A percentile compares a stretch with the other conserved stretches of the same genome.
These are phyloP conservation scores for Candida methanosorbosa DNA, from an alignment of 805 yeast species.

Conservation along the genomic window DNA sequence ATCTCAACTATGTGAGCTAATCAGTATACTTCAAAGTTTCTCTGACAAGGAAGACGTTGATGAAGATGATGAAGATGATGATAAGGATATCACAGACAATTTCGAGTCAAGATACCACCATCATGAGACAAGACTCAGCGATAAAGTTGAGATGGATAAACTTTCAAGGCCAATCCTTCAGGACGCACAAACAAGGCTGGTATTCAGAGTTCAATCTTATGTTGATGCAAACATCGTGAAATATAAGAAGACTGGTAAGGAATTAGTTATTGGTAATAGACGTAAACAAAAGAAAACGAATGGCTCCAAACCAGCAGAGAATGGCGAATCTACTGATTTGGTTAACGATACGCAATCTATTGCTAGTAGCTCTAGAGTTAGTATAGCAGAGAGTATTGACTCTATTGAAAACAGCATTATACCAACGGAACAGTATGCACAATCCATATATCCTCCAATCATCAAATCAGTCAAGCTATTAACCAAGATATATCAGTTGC, in stretches of 20 bases:
- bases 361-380: conserved; percentile 2
- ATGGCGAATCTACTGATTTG: conserved; percentile 2
- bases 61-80: conserved; percentile 29
- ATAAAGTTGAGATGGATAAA: conserved; percentile 36
- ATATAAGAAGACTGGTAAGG: conserved; percentile 61
- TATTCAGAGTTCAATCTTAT: conserved; percentile 68
- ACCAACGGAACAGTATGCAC: conserved; percentile 4
- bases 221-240: conserved; percentile 61
- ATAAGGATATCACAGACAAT: background rate
- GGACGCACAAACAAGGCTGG: conserved; percentile 73
- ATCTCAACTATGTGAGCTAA: conserved; percentile 61
- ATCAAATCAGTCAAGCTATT: conserved; percentile 59
- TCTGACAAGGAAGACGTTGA: conserved; percentile 50
- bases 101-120: too few species aligned
- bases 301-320: background rate
- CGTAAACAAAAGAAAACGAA: conserved; percentile 4
- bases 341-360: conserved; percentile 1
- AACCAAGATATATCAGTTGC: conserved; percentile 70
- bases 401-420: conserved; percentile 3
- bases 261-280: conserved; percentile 50
- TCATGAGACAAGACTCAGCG: too few species aligned
- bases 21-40: conserved; percentile 59
- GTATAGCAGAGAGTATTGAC: conserved; percentile 7
- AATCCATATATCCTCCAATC: conserved; percentile 54
- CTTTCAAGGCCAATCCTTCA: conserved; percentile 64